Evolutionary conservation across 1,284 basidiomycete genomes (phyloP), one percentile per base, ranked within the genome.

Genomic region (Neolentinus lepideus): DNA sequence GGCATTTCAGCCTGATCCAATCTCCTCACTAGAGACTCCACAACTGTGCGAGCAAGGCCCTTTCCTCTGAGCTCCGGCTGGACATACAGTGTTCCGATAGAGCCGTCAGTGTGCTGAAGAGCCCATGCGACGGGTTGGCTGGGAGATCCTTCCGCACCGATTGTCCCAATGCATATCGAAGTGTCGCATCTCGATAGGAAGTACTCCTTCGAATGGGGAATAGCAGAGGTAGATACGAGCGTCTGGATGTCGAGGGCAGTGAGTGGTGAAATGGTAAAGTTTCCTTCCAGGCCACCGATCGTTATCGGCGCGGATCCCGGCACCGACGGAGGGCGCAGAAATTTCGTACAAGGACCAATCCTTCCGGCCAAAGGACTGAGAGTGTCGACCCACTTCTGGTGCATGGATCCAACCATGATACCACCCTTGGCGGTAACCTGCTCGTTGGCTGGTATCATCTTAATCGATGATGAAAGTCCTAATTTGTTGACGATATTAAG

Each of bases 31-130:
- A 66, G 54, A 16, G 43, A 43, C 21, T 47, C 33, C 12, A 67
- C 11, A 14, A 60, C 55, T 27, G 54, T 1, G 43, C 22, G 55
- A n/a, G 62, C 65, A 8, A 60, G 53, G 54, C 65, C 66, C 1
- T 16, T 55, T 19, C 56, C 52, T 14, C 53, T 58, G 43, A 60
- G 16, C 21, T 46, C 24, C 8, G 51, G 8, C 35, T 63, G 55
- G 27, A 66, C 60, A 10, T 29, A 55, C 50, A 67, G 45, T 1
- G 52, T 48, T 8, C 62, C 66, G 14, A 64, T 60, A 45, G 57
- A 67, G 12, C 63, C 62, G 12, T 62, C 66, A 4, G 56, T 47
- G 56, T 64, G 60, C 50, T 66, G 54, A 46, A 66, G 21, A 22
- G 29, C 60, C 50, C 60, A 60, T 19, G 58, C 61, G 2, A 61